A percentile compares a stretch with the other conserved stretches of the same genome.
These are phyloP conservation scores for Penicillium sp. DNA, from an alignment of 2,329 filamentous ascomycete species.

Conservation along the genomic window DNA sequence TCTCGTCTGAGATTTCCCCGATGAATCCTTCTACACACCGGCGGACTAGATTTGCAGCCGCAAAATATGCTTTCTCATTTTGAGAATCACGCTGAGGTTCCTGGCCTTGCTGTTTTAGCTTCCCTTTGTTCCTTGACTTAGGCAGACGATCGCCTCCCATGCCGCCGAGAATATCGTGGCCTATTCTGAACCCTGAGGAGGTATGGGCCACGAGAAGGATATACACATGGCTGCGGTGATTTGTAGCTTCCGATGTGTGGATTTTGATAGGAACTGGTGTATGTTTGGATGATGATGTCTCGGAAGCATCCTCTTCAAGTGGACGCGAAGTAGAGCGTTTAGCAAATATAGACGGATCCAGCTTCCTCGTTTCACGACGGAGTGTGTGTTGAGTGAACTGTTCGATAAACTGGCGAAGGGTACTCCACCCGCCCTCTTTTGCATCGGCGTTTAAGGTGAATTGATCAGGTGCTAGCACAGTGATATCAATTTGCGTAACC, in stretches of 20 bases:
- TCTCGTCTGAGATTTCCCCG: conserved; percentile 42
- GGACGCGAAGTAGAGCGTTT: not conserved
- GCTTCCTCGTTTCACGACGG: conserved; percentile 13
- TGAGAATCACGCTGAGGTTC: not conserved
- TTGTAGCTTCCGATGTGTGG: conserved; percentile 43
- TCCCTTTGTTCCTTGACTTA: conserved; percentile 1
- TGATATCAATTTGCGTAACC: conserved; percentile 39
- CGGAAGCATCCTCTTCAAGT: not conserved
- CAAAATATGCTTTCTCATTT: conserved; percentile 9
- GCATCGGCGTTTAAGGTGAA: not conserved
- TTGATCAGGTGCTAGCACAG: conserved; percentile 38
- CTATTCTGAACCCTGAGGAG: conserved; percentile 48
- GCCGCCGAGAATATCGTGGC: conserved; percentile 47
- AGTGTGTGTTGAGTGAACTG: conserved; percentile 16
- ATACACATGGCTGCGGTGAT: conserved; percentile 49
- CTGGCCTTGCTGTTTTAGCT: not conserved
- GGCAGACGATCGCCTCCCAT: not conserved
- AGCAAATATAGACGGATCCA: conserved; percentile 18
- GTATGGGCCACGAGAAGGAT: conserved; percentile 56
- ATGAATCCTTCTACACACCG: conserved; percentile 46
- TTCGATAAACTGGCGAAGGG: conserved; percentile 27
- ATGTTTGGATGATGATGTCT: not conserved
- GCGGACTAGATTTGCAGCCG: conserved; percentile 40
- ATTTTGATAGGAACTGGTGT: conserved; percentile 23
- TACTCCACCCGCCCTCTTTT: conserved; percentile 2